Conservation (phyloP, 1,284 basidiomycete species). For the Puccinia hordei region DNA sequence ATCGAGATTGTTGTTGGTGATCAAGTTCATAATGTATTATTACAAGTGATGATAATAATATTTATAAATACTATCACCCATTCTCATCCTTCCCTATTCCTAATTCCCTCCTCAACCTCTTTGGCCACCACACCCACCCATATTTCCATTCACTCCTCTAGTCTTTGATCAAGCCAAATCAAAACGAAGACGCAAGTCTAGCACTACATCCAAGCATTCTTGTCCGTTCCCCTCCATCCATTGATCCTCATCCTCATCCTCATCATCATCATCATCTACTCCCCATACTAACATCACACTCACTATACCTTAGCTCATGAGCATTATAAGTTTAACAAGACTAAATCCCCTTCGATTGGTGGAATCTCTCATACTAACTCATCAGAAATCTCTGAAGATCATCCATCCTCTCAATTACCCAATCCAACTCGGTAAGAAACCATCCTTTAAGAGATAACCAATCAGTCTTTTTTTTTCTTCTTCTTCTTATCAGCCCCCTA, state of each 20-base stretch:
- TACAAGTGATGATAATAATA: neutral
- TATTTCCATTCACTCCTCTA: no score
- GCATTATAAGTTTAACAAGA: neutral
- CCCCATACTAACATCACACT: no score
- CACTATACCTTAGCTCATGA: neutral
- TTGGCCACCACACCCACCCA: no score
- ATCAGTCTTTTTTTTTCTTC: no score
- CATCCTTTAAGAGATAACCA: no score
- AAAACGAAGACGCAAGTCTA: conserved; percentile 31
- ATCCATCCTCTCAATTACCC: neutral
- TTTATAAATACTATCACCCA: neutral
- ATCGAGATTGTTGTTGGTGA: conserved; percentile 34
- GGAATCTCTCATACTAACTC: conserved; percentile 16
- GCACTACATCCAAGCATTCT: conserved; percentile 15
- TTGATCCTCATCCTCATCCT: no score
- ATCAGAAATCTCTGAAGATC: conserved; percentile 9
- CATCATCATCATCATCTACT: no score
- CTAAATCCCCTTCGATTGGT: conserved; percentile 9
- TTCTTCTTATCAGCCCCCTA: no score
- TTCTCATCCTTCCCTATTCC: neutral
- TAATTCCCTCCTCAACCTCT: neutral
- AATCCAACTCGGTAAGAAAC: conserved; percentile 22
- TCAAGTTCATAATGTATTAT: neutral
- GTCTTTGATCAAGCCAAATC: conserved; percentile 34
- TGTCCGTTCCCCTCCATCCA: neutral